Conservation (phyloP, 2,329 filamentous ascomycete species). For the Phialocephala subalpina region DNA sequence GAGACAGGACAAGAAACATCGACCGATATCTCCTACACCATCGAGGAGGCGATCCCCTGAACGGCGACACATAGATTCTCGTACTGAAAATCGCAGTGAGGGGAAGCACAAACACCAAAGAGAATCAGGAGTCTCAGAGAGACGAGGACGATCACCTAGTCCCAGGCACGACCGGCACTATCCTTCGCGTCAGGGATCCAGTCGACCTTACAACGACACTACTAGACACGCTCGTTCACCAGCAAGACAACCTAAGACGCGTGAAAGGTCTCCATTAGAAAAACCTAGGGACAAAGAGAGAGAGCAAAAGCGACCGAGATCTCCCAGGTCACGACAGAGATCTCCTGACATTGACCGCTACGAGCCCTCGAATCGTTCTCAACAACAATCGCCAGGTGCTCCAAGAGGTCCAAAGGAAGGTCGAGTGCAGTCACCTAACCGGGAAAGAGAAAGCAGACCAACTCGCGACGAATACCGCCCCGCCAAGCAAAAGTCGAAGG, state of each 20-base stretch:
- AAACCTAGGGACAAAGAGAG: conserved; percentile 32
- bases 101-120: conserved; percentile 37
- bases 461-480: conserved; percentile 39
- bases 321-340: conserved; percentile 30
- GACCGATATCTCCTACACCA: conserved; percentile 38
- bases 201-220: conserved; percentile 27
- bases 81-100: conserved; percentile 32
- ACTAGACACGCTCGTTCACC: conserved; percentile 35
- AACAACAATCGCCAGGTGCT: conserved; percentile 41
- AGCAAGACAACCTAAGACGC: conserved; percentile 28
- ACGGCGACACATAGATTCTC: conserved; percentile 32
- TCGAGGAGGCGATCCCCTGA: conserved; percentile 41
- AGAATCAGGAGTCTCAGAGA: conserved; percentile 37
- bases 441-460: conserved; percentile 30
- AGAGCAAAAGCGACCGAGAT: conserved; percentile 34
- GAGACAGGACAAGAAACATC: conserved; percentile 39
- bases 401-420: conserved; percentile 35
- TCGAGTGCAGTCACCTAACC: conserved; percentile 35
- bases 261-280: conserved; percentile 35
- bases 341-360: conserved; percentile 41
- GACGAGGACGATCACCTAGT: conserved; percentile 41
- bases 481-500: conserved; percentile 29
- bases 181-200: conserved; percentile 33
- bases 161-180: conserved; percentile 37
- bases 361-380: conserved; percentile 39